Evolutionary conservation across 495 filamentous ascomycete species (phyloP).

Genomic region (Aspergillus homomorphus): DNA sequence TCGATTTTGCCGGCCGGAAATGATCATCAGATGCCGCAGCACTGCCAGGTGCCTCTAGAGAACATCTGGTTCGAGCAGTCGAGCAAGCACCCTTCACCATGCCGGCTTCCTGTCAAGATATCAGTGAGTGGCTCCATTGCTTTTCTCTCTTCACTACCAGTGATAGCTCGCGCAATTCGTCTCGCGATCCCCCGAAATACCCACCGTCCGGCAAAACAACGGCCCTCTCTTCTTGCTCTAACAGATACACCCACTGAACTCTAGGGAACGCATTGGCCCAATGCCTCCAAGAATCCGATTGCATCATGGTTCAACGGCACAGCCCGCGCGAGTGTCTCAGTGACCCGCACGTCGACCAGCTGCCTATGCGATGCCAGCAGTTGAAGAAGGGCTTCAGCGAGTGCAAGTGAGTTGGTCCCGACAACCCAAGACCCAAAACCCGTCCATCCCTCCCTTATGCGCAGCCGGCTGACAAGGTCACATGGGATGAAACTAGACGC

Average conservation of each 20-base stretch:
- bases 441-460: too few relatives aligned
- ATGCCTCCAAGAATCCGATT: slow-evolving; percentile 94
- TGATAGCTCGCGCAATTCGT: too few relatives aligned
- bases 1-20: slow-evolving; percentile 9
- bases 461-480: too few relatives aligned
- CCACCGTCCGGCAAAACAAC: neutral
- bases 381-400: slow-evolving; percentile 87
- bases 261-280: slow-evolving; percentile 84
- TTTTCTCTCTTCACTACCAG: too few relatives aligned
- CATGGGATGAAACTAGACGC: slow-evolving; percentile 52
- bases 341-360: slow-evolving; percentile 67
- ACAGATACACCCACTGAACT: neutral
- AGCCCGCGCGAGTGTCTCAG: slow-evolving; percentile 83
- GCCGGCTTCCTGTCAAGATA: slow-evolving; percentile 95
- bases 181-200: neutral
- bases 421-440: too few relatives aligned
- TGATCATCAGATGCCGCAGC: neutral
- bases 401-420: slow-evolving; percentile 65
- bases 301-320: slow-evolving; percentile 87
- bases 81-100: slow-evolving; percentile 48
- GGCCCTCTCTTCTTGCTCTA: neutral
- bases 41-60: neutral
- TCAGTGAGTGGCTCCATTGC: slow-evolving; percentile 58
- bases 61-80: neutral
- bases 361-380: slow-evolving; percentile 88